Evolutionary conservation across 768 basidiomycete genomes (phyloP), one percentile per base, ranked within the genome.

Genomic region (Candolleomyces eurysporus): DNA sequence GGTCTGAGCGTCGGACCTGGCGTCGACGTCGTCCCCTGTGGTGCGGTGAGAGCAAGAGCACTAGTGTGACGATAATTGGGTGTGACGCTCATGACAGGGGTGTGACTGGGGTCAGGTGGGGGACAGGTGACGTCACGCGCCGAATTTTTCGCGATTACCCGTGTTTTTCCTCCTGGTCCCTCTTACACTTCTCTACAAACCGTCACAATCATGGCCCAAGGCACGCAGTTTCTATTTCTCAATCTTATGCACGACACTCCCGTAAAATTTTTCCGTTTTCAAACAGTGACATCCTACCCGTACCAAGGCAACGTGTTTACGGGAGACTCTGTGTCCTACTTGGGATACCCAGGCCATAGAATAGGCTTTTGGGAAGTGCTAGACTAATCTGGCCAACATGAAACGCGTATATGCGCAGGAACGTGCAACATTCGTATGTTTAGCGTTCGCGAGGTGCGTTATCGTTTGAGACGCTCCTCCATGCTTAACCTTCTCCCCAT

Each of bases 1-100:
- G 61, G 42, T 48, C 16, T 48, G 36, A 36, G 22, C 30, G 54
- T 45, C 43, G 55, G 56, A 57, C 61, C 55, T 57, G 40, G 55
- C 40, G 61, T 50, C 61, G 61, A 42, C 61, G 61, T 40, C 48
- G 22, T 46, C 45, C 21, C 49, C 58, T 57, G 46, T 58, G 31
- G 46, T 22, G 58, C 61, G 54, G 40, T 56, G 54, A 39, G 32
- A n/a, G 21, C 19, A 39, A 54, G 52, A 32, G 52, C 52, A 54
- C 52, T 54, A 30, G 32, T 30, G 52, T 54, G 52, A 54, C 52
- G 30, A 32, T 54, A 54, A 54, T 54, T 54, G 17, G 32, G 19
- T 39, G 52, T 54, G 52, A 54, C 52, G 1, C 11, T 17, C 14
- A 13, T 54, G 31, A 54, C 26, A 30, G 45, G 31, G 31, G 13